Evolutionary conservation across 106 monocot genomes (phyloP).

Genomic region (Dendrobium huoshanense): DNA sequence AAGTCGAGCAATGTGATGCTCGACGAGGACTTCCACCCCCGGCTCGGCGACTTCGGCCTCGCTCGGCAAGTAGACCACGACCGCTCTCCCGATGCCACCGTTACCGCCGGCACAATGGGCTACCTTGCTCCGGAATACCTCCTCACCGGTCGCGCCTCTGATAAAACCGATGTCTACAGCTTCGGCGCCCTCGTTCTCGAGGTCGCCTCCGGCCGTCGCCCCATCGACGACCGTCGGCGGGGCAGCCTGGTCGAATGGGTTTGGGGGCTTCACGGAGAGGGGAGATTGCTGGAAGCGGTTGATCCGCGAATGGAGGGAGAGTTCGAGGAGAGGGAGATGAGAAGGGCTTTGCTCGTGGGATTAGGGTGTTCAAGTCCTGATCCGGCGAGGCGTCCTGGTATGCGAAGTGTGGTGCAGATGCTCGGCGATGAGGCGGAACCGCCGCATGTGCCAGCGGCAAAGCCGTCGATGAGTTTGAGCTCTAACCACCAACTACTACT

Average conservation of each 20-base stretch:
- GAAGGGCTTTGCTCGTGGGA: slow-evolving; percentile 52
- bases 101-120: slow-evolving; percentile 94
- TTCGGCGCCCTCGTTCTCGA: slow-evolving; percentile 86
- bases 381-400: slow-evolving; percentile 54
- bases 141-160: slow-evolving; percentile 88
- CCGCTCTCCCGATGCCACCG: slow-evolving; percentile 78
- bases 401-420: slow-evolving; percentile 85
- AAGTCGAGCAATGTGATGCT: slow-evolving; percentile 99
- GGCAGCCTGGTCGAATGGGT: slow-evolving; percentile 89
- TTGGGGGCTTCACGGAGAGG: slow-evolving; percentile 71
- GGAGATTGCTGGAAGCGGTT: slow-evolving; percentile 43
- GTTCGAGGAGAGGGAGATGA: slow-evolving; percentile 66
- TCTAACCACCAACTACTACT: slow-evolving; percentile 60
- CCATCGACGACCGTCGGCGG: slow-evolving; percentile 36
- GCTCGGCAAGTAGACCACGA: slow-evolving; percentile 85
- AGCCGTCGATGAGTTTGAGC: slow-evolving; percentile 65
- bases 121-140: slow-evolving; percentile 98
- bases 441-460: slow-evolving; percentile 59
- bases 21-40: slow-evolving; percentile 76
- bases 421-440: slow-evolving; percentile 70
- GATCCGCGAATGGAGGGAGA: slow-evolving; percentile 55
- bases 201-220: slow-evolving; percentile 68
- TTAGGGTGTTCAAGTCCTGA: slow-evolving; percentile 86
- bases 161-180: slow-evolving; percentile 88
- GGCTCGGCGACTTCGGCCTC: slow-evolving; percentile 95